Base-by-base conservation (phyloP, 148 eudicot species). In the Amaranthus hypochondriacus region DNA sequence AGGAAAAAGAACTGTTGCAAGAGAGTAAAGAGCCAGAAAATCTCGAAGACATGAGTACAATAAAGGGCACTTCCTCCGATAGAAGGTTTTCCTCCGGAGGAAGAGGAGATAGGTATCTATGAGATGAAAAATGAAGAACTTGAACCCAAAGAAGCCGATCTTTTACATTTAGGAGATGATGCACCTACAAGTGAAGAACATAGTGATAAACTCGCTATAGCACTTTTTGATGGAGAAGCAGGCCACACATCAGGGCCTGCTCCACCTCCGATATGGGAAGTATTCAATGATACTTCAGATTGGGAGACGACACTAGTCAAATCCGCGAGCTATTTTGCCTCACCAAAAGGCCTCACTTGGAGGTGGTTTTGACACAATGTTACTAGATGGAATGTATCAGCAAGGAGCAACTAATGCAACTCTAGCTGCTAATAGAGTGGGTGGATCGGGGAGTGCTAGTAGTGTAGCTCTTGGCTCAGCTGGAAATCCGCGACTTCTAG, bases 231-330 rank as follows among this genome's bases (percentile, higher is more conserved):
- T 4, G 85, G 87, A 7, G 82, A 52, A 48, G 6, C 13, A 5
- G 76, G 66, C 15, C 4, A 48, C 12, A 51, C 57, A 11, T 54
- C 69, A 0, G 69, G 66, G 5, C 56, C 80, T 15, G 49, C 86
- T 2, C 73, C 71, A 0, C 78, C 82, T 10, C 76, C 85, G 0
- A 77, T 84, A 6, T 94, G 98, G 98, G 92, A 91, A 50, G 87
- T 87, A 7, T 85, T 84, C 68, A 76, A 84, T 1, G 88, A 86
- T 5, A 49, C 75, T 6, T 76, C 86, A 0, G 91, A 94, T 10
- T 94, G 98, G 98, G 98, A 94, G 83, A 78, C 87, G 0, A 73
- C 89, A 10, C 77, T 94, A 8, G 93, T 92, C 21, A 88, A 91
- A 50, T 73, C 98, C 2, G 71, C 86, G 0, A 94, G 93, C 83